phyloP scores from a whole-genome alignment of 2,329 filamentous ascomycete species.

The Didymella sp. region DNA sequence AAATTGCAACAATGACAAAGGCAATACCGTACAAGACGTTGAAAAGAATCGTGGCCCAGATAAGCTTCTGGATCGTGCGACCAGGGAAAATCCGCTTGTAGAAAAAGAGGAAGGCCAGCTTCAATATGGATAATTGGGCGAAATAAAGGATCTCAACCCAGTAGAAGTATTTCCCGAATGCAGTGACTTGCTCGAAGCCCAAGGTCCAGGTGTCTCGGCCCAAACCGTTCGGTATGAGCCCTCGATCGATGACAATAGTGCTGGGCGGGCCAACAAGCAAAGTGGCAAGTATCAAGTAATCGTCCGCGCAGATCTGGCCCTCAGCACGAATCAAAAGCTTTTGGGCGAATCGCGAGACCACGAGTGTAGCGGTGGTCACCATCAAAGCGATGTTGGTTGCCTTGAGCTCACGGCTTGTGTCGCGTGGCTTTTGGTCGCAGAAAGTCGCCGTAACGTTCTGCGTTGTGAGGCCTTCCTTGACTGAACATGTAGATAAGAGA shows the following conservation, averaged over 20 bases:
- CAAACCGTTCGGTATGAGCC: neutral
- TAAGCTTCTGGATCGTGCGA: conserved; percentile 1
- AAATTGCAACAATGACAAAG: conserved; percentile 24
- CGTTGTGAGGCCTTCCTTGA: conserved; percentile 8
- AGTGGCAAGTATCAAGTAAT: neutral
- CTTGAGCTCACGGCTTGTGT: neutral
- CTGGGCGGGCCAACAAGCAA: neutral
- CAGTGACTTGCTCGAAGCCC: neutral
- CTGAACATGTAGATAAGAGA: conserved; percentile 6
- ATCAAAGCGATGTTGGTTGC: neutral
- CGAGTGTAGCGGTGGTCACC: neutral
- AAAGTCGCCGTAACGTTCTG: neutral
- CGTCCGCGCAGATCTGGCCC: neutral
- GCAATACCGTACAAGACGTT: conserved; percentile 11
- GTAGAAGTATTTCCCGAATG: neutral
- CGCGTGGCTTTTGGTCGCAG: neutral
- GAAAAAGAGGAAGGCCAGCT: conserved; percentile 24
- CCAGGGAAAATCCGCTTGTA: conserved; percentile 38
- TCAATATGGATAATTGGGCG: neutral
- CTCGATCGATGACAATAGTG: neutral
- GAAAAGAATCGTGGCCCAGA: neutral
- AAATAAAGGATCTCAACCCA: neutral
- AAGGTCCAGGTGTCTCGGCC: neutral
- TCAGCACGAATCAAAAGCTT: neutral
- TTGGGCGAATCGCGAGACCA: neutral